A percentile compares a stretch with the other conserved stretches of the same genome.
Evolutionary conservation across 306 rosid species (phyloP).

Genomic region (Prunus mira): DNA sequence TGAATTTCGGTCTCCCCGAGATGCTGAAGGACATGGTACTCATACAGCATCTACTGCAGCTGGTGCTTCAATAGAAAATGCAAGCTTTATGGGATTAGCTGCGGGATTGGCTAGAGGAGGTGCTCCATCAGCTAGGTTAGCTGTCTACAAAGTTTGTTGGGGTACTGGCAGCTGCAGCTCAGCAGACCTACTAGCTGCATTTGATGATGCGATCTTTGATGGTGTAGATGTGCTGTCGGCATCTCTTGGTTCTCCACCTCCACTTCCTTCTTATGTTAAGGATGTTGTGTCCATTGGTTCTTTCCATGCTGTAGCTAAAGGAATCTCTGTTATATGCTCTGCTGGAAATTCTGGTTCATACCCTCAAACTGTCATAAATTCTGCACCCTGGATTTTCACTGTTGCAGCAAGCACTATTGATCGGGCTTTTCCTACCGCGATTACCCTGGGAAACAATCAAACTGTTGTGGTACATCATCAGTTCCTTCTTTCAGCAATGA

Average conservation of each 20-base stretch:
- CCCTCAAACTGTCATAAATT: constrained; percentile 58
- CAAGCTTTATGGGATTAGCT: constrained; percentile 49
- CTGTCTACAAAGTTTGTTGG: constrained; percentile 64
- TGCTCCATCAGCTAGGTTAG: constrained; percentile 56
- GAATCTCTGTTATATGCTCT: constrained; percentile 50
- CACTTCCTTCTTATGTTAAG: constrained; percentile 46
- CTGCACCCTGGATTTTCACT: constrained; percentile 60
- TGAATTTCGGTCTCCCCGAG: constrained; percentile 54
- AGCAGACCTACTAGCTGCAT: constrained; percentile 64
- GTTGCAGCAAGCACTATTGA: constrained; percentile 61
- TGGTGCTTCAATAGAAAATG: constrained; percentile 40
- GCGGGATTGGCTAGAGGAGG: constrained; percentile 64
- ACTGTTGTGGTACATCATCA: constrained; percentile 46
- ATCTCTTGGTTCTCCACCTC: constrained; percentile 56
- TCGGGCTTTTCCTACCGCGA: constrained; percentile 44
- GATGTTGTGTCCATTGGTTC: constrained; percentile 60
- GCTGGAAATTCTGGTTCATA: constrained; percentile 64
- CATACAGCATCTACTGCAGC: constrained; percentile 66
- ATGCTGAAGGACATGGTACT: constrained; percentile 59
- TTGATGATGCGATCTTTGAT: constrained; percentile 59
- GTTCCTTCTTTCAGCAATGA: constrained; percentile 10
- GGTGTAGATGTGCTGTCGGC: constrained; percentile 52
- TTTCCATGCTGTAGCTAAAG: constrained; percentile 54
- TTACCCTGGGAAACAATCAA: constrained; percentile 58
- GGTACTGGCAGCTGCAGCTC: constrained; percentile 50